Base-by-base conservation (phyloP, 352 stramenopile genomes). In the Phytophthora uliginosa region DNA sequence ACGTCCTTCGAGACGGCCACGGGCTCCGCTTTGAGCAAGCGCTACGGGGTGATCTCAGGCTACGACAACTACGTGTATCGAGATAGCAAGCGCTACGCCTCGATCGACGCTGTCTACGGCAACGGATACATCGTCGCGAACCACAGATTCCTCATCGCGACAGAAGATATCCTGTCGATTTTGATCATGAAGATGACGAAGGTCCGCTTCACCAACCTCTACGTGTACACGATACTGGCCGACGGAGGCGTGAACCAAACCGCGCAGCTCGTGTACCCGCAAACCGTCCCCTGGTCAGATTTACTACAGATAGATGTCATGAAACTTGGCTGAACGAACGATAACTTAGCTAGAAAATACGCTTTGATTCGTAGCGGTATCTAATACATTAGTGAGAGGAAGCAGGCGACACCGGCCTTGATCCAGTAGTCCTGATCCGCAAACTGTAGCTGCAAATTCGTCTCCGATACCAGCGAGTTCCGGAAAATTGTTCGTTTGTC, bases 381-480 rank as follows among this genome's bases (percentile, higher is more conserved):
- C 38, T 69, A 99, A 63, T 98, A 99, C 68, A 94, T 86, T 45
- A 99, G 84, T 24, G 93, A 98, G 42, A 95, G 83, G 69, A 99
- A 99, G 59, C 89, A 91, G 26, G 95, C 97, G 0, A 99, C 97
- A n/a, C 97, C 97, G 6, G 94, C 97, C 63, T 98, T 98, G 70
- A 99, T 98, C 92, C 95, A 99, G 65, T 97, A 97, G 68, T 98
- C 92, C 75, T 98, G 92, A 70, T 99, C 96, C 0, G 88, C 89
- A 36, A 97, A 93, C 48, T 93, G 89, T 67, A 96, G 93, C 63
- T 94, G 90, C 10, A 96, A 69, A 63, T 98, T 98, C 34, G 94
- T 98, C 78, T 98, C 94, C 0, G 93, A 98, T n/a, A 98, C 94
- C 31, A 98, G 85, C 24, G 84, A 93, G 53, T 94, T 97, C 48